A percentile compares a stretch with the other conserved stretches of the same genome.
Conservation (phyloP, 73 alveolate genomes). For the Paramecium octaurelia region DNA sequence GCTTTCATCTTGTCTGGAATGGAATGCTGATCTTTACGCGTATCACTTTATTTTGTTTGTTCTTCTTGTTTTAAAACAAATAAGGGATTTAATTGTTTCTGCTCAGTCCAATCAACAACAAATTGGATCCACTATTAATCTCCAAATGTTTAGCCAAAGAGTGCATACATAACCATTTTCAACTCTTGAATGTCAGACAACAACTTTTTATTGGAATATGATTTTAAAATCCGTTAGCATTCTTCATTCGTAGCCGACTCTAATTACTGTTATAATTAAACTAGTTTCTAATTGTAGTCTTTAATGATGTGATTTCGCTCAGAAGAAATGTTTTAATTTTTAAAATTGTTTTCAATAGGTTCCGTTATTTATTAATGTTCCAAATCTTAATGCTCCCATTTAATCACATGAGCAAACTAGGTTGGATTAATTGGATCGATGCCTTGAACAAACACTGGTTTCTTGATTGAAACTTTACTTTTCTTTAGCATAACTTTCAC, state of each 20-base stretch:
- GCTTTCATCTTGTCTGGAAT: neutral
- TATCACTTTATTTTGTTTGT: neutral
- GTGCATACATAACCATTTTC: conserved; percentile 33
- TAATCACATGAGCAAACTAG: conserved; percentile 6
- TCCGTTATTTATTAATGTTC: neutral
- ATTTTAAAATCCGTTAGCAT: neutral
- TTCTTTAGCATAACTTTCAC: conserved; percentile 6
- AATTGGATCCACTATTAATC: conserved; percentile 25
- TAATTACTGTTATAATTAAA: neutral
- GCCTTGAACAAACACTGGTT: conserved; percentile 40
- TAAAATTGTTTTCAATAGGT: neutral
- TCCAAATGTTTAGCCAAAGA: conserved; percentile 40
- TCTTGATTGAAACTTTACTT: conserved; percentile 13
- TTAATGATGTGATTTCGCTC: neutral
- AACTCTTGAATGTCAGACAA: conserved; percentile 22
- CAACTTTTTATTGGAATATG: neutral
- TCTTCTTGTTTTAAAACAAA: conserved; percentile 9
- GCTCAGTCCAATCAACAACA: conserved; percentile 38
- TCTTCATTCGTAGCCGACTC: neutral
- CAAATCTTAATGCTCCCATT: conserved; percentile 40
- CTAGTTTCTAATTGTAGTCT: conserved; percentile 13
- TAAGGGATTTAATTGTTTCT: conserved; percentile 10
- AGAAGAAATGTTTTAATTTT: neutral
- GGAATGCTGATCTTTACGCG: neutral
- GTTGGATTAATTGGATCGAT: conserved; percentile 43